Evolutionary conservation across 768 basidiomycete genomes (phyloP).

Genomic region (Roridomyces roridus): DNA sequence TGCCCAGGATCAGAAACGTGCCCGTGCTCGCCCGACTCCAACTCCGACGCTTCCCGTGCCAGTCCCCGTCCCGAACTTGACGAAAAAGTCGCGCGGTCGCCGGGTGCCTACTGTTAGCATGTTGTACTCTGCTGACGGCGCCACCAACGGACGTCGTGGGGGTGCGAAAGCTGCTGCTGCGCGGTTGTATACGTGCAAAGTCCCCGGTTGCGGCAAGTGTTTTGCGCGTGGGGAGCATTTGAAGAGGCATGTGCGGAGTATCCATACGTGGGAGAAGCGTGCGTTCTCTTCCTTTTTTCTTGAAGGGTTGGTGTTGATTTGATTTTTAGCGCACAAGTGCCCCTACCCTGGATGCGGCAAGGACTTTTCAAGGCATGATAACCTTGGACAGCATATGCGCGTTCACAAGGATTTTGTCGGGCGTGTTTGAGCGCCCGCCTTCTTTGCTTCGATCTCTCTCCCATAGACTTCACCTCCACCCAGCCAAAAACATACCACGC

Average conservation of each 20-base stretch:
- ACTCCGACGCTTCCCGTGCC: constrained; percentile 45
- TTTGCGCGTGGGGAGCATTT: constrained; percentile 84
- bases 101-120: constrained; percentile 48
- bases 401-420: constrained; percentile 49
- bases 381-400: constrained; percentile 76
- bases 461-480: not conserved
- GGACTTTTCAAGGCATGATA: constrained; percentile 77
- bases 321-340: constrained; percentile 60
- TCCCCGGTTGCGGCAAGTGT: constrained; percentile 77
- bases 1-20: no score
- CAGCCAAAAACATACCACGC: no score
- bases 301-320: not conserved
- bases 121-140: constrained; percentile 13
- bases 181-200: constrained; percentile 69
- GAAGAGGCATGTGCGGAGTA: constrained; percentile 79
- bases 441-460: not conserved
- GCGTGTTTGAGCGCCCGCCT: not conserved
- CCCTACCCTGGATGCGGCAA: constrained; percentile 70
- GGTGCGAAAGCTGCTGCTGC: constrained; percentile 17
- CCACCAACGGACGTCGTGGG: not conserved
- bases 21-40: constrained; percentile 28
- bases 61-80: constrained; percentile 52
- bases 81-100: constrained; percentile 55
- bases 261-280: constrained; percentile 89
- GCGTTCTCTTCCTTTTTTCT: constrained; percentile 39